Evolutionary conservation across 2,329 filamentous ascomycete genomes (phyloP), one percentile per base, ranked within the genome.

Genomic region (Periconia sp.): DNA sequence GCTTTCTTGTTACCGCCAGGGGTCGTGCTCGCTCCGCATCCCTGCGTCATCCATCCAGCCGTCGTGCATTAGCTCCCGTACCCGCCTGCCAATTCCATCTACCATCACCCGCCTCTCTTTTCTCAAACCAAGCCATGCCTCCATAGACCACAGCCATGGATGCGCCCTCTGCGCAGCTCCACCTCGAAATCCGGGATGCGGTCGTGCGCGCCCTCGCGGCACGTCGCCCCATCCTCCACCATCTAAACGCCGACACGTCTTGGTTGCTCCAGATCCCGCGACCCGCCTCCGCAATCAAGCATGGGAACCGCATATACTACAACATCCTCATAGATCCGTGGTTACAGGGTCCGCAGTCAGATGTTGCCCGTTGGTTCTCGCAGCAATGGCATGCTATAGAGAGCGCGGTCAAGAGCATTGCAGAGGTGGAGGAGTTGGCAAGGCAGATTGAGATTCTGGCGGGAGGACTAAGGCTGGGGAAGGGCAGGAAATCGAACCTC

Each of bases 311-410:
- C 13, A 69, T 72, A 13, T 84, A 80, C 54, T 86, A 79, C 72
- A 86, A 87, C 57, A 73, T 87, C 36, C 67, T 87, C 15, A 75
- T 87, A 30, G 84, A 87, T 57, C 84, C 84, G 0, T 87, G 84
- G 84, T 73, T 87, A 2, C 68, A 73, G 12, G 84, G 84, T 3
- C 75, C 79, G 0, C 84, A 87, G 64, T 79, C 74, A 43, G 84
- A 87, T 59, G 78, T 86, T 8, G 81, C 81, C 2, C 68, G 70
- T 31, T 87, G 83, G 80, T 86, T 87, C 63, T 82, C 78, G 36
- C 81, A 81, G 54, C 84, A 87, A 63, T 84, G 78, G 75, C 84
- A 87, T 59, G 74, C 78, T 1, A 73, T 74, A 0, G 63, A 78
- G 39, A 80, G 81, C 37, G 75, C 74, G 10, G 74, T 85, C 10